Conservation (phyloP, 805 yeast genomes). For the Phaffomyces opuntiae region DNA sequence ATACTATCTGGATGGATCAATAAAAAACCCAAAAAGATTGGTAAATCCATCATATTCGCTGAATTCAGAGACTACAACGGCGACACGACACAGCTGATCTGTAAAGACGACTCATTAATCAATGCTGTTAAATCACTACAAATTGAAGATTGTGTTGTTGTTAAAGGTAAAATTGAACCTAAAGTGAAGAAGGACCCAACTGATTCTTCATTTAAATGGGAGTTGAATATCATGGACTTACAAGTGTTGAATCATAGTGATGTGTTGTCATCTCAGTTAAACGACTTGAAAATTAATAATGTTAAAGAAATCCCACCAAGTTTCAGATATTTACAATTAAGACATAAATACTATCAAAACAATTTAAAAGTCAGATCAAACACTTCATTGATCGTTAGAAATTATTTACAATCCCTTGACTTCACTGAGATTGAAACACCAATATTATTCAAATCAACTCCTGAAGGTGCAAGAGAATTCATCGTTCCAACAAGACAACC, state of each 20-base stretch:
- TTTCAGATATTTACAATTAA: slow-evolving; percentile 71
- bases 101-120: slow-evolving; percentile 27
- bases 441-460: slow-evolving; percentile 86
- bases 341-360: slow-evolving; percentile 51
- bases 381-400: slow-evolving; percentile 42
- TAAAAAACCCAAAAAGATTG: slow-evolving; percentile 61
- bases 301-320: slow-evolving; percentile 68
- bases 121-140: slow-evolving; percentile 38
- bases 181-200: slow-evolving; percentile 22
- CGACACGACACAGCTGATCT: slow-evolving; percentile 50
- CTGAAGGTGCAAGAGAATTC: slow-evolving; percentile 97
- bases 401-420: slow-evolving; percentile 30
- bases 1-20: slow-evolving; percentile 81
- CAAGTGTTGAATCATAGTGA: slow-evolving; percentile 58
- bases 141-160: slow-evolving; percentile 69
- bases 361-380: slow-evolving; percentile 50
- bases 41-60: slow-evolving; percentile 63
- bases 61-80: slow-evolving; percentile 71
- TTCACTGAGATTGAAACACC: slow-evolving; percentile 93
- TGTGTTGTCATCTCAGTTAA: slow-evolving; percentile 61
- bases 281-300: slow-evolving; percentile 42
- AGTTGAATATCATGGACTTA: slow-evolving; percentile 44
- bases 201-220: slow-evolving; percentile 34
- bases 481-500: slow-evolving; percentile 79
- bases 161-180: slow-evolving; percentile 46